Base-by-base conservation (phyloP, 2,329 filamentous ascomycete genomes). In the Curvularia sp. region DNA sequence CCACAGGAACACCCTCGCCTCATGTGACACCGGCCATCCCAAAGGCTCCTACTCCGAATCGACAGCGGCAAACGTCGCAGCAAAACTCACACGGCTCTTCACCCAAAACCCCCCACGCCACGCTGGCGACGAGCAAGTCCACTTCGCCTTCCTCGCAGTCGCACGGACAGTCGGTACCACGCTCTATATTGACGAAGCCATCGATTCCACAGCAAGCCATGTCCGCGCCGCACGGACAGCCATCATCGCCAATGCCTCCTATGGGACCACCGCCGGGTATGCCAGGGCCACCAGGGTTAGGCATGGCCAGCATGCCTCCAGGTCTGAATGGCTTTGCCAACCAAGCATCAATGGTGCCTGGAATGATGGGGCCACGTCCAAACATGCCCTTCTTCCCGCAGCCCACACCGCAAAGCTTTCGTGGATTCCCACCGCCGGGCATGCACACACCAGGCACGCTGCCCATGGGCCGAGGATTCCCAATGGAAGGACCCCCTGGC, bases 21-120 rank as follows among this genome's bases (percentile, higher is more conserved):
- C 91, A 92, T 73, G 85, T 94, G 49, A 95, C 91, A 32, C 94
- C 95, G 7, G 89, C 87, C 25, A 79, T 96, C 46, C 88, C 93
- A 12, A 97, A 97, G 75, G 88, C 89, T 19, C 88, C 92, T 5
- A 93, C 91, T 12, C 91, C 93, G 8, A 89, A 87, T 64, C 89
- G 90, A 61, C 85, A 88, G 36, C 88, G 92, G 54, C 91, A 93
- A 60, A 80, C 86, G 46, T 95, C 92, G 8, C 92, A 96, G 63
- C 92, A 95, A 74, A 89, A 88, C 25, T 87, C 87, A 9, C 86
- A 88, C 72, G 82, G 86, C 7, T 85, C 87, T 6, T 89, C 87
- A 49, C 90, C 92, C 3, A 87, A 89, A 61, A 85, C 87, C 2
- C 88, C 91, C 1, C 86, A 90, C 54, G 68, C 76, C 23, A 78